Percentiles rank a stretch among this genome's conserved stretches.
Evolutionary conservation across 805 yeast species (phyloP).

Genomic region (Candida qinlingensis): DNA sequence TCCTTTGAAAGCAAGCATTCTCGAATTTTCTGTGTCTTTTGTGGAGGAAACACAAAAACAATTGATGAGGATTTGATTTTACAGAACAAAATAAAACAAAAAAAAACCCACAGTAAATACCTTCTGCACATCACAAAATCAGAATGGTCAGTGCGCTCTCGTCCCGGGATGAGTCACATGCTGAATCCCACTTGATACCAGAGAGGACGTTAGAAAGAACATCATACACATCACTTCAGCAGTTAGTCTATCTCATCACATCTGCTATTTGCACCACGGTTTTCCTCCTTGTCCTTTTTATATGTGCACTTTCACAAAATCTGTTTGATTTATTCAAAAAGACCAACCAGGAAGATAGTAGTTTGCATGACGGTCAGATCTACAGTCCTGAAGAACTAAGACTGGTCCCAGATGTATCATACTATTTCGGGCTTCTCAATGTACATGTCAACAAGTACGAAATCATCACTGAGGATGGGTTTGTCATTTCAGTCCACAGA

Average conservation of each 20-base stretch:
- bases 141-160: background rate
- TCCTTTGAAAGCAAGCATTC: background rate
- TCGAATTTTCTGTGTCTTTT: background rate
- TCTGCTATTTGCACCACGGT: constrained; percentile 12
- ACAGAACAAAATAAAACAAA: background rate
- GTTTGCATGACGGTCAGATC: background rate
- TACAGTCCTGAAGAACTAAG: constrained; percentile 27
- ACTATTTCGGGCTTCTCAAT: constrained; percentile 61
- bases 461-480: constrained; percentile 77
- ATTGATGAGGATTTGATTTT: no score
- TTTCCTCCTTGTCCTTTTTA: constrained; percentile 12
- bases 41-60: background rate
- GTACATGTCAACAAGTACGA: constrained; percentile 53
- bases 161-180: background rate
- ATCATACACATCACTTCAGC: background rate
- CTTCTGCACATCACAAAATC: no score
- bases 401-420: constrained; percentile 51
- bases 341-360: no score
- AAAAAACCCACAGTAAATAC: background rate
- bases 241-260: constrained; percentile 7
- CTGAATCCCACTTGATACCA: background rate
- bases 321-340: background rate
- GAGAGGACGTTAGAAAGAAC: background rate
- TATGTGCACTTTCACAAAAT: constrained; percentile 11
- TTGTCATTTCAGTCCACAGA: constrained; percentile 59